Evolutionary conservation across 768 basidiomycete genomes (phyloP), one percentile per base, ranked within the genome.

Genomic region (Leucocoprinus birnbaumii): DNA sequence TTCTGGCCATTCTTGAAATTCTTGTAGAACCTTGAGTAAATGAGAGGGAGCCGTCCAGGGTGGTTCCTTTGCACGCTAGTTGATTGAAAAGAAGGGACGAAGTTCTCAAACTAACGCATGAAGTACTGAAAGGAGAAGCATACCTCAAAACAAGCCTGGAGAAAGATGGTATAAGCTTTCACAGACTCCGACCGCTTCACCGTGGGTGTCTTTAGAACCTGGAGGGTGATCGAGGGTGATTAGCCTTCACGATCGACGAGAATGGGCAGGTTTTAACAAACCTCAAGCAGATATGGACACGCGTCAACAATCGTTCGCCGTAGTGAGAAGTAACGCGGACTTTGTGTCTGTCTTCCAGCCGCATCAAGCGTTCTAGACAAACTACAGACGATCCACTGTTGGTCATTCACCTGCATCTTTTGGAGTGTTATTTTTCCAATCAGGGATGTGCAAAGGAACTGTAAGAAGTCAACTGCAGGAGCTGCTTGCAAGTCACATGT

Each of bases 231-330:
- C 16, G 14, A 34, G 13, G 1, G 10, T 24, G 11, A 19, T 52
- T 13, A 49, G 51, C 34, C 1, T 35, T 3, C 8, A 14, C 16
- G 19, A 8, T 27, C n/a, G 11, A 3, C 1, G 22, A 18, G 10
- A 41, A 11, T 19, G 31, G 7, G 3, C 21, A 21, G n/a, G n/a
- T n/a, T n/a, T 40, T 18, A 47, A 62, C 77, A 51, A 48, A 82
- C 82, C 66, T 81, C 77, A 31, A 85, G 68, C 19, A 80, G 58
- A 38, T 70, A 71, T 5, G 78, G 71, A 38, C 72, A 76, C 7
- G 80, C 77, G 56, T 84, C 82, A 3, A 80, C 71, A 35, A 80
- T 66, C 58, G 79, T 78, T 57, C 71, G 73, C 37, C 72, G 76
- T 44, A 82, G 61, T 24, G 68, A 61, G n/a, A 63, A 51, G 45